These are phyloP conservation scores for Russula sp. DNA, from an alignment of 768 basidiomycete genomes.

Conservation along the genomic window DNA sequence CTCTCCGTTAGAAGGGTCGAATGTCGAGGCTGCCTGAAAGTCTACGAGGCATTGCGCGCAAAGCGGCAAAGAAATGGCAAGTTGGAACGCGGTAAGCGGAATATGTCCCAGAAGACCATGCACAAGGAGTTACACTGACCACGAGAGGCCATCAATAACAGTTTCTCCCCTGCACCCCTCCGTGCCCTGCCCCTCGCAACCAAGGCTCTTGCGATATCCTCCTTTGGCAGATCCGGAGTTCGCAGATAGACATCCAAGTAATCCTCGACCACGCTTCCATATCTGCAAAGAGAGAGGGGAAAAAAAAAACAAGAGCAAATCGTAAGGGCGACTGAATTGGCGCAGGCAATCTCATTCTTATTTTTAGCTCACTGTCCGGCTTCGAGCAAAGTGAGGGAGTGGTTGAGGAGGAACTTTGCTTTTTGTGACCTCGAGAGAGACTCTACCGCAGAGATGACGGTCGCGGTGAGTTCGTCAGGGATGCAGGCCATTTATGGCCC, in stretches of 20 bases:
- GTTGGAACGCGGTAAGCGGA: neutral
- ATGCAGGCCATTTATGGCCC: constrained; percentile 2
- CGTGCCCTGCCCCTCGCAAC: constrained; percentile 54
- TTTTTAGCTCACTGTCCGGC: constrained; percentile 28
- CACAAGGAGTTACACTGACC: constrained; percentile 32
- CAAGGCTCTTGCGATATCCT: constrained; percentile 46
- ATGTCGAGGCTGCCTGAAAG: constrained; percentile 49
- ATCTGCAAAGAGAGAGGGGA: constrained; percentile 39
- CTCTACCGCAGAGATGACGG: constrained; percentile 30
- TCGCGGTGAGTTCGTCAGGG: constrained; percentile 31
- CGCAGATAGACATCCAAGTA: constrained; percentile 59
- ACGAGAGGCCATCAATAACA: constrained; percentile 52
- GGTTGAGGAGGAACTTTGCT: constrained; percentile 32
- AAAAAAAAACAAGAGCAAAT: neutral
- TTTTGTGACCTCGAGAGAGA: constrained; percentile 27
- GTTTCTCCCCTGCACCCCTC: constrained; percentile 45
- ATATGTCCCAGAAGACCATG: neutral
- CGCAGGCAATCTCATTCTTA: no score
- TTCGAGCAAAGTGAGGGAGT: constrained; percentile 30
- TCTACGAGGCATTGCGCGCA: constrained; percentile 32
- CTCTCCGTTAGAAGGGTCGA: constrained; percentile 53
- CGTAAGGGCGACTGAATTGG: neutral
- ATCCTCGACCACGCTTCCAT: constrained; percentile 55
- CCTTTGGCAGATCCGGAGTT: constrained; percentile 48
- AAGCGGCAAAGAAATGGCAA: neutral